Evolutionary conservation across 768 basidiomycete genomes (phyloP).

Genomic region (Lactarius tabidus): DNA sequence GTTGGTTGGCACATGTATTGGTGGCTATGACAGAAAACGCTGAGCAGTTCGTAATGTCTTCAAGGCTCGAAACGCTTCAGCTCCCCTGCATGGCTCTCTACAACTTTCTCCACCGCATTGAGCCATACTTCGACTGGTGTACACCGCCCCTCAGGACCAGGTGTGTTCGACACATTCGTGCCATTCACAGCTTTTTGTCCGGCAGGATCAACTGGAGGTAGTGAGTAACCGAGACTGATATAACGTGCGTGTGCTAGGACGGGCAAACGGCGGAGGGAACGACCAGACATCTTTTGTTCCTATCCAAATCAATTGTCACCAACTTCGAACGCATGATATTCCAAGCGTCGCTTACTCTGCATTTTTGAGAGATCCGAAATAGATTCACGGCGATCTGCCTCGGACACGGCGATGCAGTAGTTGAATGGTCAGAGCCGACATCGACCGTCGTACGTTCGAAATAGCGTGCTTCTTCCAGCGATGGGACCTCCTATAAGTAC

Average conservation of each 20-base stretch:
- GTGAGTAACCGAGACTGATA: constrained; percentile 42
- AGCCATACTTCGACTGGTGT: constrained; percentile 68
- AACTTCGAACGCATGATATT: neutral
- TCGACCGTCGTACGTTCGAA: constrained; percentile 38
- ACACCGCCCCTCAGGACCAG: constrained; percentile 29
- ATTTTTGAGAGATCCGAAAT: constrained; percentile 65
- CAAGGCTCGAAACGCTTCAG: constrained; percentile 41
- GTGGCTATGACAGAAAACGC: neutral
- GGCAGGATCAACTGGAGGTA: neutral
- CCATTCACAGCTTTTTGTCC: constrained; percentile 14
- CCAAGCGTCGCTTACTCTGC: constrained; percentile 54
- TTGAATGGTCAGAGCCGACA: constrained; percentile 33
- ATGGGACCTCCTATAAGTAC: constrained; percentile 53
- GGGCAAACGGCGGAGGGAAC: constrained; percentile 87
- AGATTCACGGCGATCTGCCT: constrained; percentile 56
- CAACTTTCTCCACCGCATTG: constrained; percentile 76
- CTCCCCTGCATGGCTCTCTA: constrained; percentile 54
- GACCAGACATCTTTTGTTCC: constrained; percentile 85
- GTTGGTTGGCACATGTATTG: neutral
- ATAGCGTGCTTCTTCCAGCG: constrained; percentile 56
- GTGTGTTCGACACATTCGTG: neutral
- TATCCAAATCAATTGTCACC: constrained; percentile 29
- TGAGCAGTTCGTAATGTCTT: neutral
- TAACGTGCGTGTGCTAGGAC: constrained; percentile 87
- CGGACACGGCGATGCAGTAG: constrained; percentile 38